Percentiles rank a stretch among this genome's conserved stretches.
Evolutionary conservation across 805 yeast species (phyloP).

Genomic region (Saccharomycopsis capsularis): DNA sequence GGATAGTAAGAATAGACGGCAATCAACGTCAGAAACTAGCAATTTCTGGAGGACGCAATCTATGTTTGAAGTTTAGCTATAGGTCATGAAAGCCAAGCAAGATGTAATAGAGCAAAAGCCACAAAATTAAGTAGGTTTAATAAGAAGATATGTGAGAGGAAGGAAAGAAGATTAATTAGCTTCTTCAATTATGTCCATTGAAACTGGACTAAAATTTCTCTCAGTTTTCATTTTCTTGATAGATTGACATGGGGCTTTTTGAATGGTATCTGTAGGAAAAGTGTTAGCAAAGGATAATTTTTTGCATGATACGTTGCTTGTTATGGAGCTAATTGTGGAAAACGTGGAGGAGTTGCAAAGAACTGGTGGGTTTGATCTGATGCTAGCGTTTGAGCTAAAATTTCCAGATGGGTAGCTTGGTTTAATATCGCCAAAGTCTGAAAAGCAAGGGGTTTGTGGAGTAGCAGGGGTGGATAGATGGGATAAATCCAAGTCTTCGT

Average conservation of each 20-base stretch:
- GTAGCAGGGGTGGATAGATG: not conserved
- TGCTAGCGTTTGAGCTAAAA: not conserved
- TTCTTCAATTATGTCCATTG: conserved; percentile 15
- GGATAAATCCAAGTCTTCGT: conserved; percentile 5
- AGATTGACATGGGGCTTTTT: not conserved
- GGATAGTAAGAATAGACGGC: too few species aligned
- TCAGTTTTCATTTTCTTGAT: not conserved
- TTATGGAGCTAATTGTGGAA: conserved; percentile 2
- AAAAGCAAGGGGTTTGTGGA: conserved; percentile 10
- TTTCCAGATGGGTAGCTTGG: too few species aligned
- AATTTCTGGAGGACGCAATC: too few species aligned
- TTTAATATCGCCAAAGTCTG: conserved; percentile 1
- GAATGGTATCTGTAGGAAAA: not conserved
- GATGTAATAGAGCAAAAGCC: too few species aligned
- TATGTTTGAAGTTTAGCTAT: too few species aligned
- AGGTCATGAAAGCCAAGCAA: too few species aligned
- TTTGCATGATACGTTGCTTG: not conserved
- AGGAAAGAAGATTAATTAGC: too few species aligned
- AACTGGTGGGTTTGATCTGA: too few species aligned
- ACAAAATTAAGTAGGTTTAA: too few species aligned
- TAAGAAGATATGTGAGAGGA: too few species aligned
- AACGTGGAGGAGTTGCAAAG: conserved; percentile 2
- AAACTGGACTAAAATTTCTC: conserved; percentile 2
- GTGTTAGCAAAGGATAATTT: conserved; percentile 4
- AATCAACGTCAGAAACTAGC: too few species aligned